A percentile compares a stretch with the other conserved stretches of the same genome.
Conservation (phyloP, 2,329 filamentous ascomycete genomes). For the Thermothelomyces thermophilus region DNA sequence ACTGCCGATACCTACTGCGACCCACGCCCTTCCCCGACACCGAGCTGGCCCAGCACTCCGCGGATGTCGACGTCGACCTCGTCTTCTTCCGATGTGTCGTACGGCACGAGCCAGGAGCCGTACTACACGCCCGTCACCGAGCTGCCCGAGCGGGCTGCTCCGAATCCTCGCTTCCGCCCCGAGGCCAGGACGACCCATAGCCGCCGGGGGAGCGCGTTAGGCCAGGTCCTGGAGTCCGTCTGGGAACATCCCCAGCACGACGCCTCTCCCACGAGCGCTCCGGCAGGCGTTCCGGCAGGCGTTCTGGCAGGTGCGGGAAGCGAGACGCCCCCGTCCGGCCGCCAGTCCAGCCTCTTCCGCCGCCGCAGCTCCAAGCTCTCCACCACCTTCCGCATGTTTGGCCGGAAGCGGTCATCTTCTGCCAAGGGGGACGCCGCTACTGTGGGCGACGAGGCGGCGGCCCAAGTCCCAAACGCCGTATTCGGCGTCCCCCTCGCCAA, state of each 20-base stretch:
- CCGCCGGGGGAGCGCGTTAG: constrained; percentile 11
- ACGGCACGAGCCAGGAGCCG: neutral
- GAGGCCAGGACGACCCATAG: neutral
- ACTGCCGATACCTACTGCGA: constrained; percentile 2
- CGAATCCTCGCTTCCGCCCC: neutral
- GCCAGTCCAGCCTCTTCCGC: constrained; percentile 4
- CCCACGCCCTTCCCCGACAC: neutral
- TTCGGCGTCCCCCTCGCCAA: constrained; percentile 3
- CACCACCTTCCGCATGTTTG: constrained; percentile 7
- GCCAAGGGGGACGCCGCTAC: neutral
- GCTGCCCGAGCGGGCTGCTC: neutral
- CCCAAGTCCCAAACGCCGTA: neutral
- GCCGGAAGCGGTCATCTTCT: neutral
- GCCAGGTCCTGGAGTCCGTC: constrained; percentile 8
- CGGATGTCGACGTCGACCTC: neutral
- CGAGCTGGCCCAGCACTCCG: too few relatives aligned
- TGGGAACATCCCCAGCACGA: constrained; percentile 18
- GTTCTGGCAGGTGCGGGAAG: too few relatives aligned
- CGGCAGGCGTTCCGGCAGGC: neutral
- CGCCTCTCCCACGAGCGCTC: neutral
- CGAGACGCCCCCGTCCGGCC: neutral
- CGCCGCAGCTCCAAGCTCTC: constrained; percentile 18
- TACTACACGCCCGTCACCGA: constrained; percentile 15
- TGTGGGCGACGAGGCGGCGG: neutral
- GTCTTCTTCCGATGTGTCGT: neutral